Percentiles rank a stretch among this genome's conserved stretches.
Conservation (phyloP, 257 asterid genomes). For the Przewalskia tangutica region DNA sequence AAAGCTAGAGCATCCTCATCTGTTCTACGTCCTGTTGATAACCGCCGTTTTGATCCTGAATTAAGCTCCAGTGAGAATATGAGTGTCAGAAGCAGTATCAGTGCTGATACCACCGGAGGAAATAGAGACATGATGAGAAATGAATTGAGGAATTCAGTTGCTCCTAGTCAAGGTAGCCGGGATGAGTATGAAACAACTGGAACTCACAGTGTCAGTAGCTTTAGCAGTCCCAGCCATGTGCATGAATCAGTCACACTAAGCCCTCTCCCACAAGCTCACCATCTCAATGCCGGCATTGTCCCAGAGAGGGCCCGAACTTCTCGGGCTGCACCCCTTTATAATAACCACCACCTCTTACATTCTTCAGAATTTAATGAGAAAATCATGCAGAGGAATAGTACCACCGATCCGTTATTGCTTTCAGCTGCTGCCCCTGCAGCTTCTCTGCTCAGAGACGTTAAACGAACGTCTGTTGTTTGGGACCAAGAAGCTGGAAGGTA, state of each 20-base stretch:
- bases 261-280: conserved; percentile 73
- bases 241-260: conserved; percentile 76
- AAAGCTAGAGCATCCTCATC: conserved; percentile 97
- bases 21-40: conserved; percentile 77
- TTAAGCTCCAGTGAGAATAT: conserved; percentile 79
- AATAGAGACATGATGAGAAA: conserved; percentile 34
- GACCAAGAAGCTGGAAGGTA: conserved; percentile 98
- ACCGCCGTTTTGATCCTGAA: conserved; percentile 54
- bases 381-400: conserved; percentile 35
- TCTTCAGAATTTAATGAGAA: conserved; percentile 45
- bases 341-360: conserved; percentile 23
- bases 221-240: conserved; percentile 79
- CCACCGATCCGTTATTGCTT: conserved; percentile 31
- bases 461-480: conserved; percentile 94
- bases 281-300: conserved; percentile 13
- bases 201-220: conserved; percentile 77
- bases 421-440: conserved; percentile 38
- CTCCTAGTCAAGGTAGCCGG: conserved; percentile 78
- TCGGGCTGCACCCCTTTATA: conserved; percentile 17
- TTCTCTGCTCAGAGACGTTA: conserved; percentile 60
- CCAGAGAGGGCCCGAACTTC: conserved; percentile 25
- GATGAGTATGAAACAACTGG: conserved; percentile 87
- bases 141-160: conserved; percentile 43
- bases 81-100: conserved; percentile 80
- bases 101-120: conserved; percentile 63